Base-by-base conservation (phyloP, 768 basidiomycete species). In the Termitomyces sp. region DNA sequence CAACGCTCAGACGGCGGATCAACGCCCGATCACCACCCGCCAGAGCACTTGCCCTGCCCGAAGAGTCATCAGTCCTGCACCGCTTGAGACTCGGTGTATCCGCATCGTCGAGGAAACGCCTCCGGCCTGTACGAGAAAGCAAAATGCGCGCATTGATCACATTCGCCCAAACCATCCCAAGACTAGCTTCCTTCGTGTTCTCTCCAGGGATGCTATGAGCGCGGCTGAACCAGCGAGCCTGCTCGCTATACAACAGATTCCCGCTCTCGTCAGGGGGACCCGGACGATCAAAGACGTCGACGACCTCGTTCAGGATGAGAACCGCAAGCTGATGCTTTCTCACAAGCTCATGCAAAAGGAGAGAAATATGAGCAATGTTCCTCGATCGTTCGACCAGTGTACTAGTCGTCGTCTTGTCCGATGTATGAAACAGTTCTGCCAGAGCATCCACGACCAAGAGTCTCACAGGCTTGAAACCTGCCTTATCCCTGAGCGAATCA, bases 81-180 rank as follows among this genome's bases (percentile, higher is more conserved):
- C 73, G 66, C 74, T 75, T 67, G 57, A 55, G 10, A 16, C 22
- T 33, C 18, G 33, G 33, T 26, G 20, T 34, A 45, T 71, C 73
- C 26, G 57, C 61, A 41, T 75, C 75, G 55, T 76, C 71, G 28
- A 88, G 67, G 57, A 84, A 77, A 47, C 83, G 78, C 56, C 87
- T 78, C 59, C 92, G 77, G 10, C 81, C 82, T 0, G 94, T 94
- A 31, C 92, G 82, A 45, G 81, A 82, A 52, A 97, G 80, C 79
- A 96, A 86, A 47, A 98, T 80, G 24, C 96, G 82, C 4, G 79
- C 81, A 63, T 96, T 95, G 56, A 98, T 78, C 65, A 92, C 88
- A 70, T 96, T 98, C 16, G 95, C 90, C 96, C 96, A 98, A 9
- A 85, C 86, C 51, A 97, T 83, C 3, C 95, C 95, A 2, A 98